These are phyloP conservation scores for Mycena pura DNA, from an alignment of 768 basidiomycete species.

Conservation along the genomic window DNA sequence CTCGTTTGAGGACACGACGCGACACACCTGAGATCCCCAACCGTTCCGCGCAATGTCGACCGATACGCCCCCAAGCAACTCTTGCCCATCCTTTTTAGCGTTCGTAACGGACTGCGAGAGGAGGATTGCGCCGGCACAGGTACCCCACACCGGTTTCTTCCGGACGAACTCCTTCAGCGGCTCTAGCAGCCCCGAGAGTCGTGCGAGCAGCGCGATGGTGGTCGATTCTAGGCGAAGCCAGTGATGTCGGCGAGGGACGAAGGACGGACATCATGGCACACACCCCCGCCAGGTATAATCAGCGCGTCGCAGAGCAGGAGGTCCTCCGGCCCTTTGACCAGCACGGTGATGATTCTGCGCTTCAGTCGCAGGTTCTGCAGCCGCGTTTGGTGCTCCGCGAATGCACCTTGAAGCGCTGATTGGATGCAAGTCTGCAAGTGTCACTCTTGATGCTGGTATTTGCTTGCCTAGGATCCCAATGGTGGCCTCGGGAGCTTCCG, in stretches of 20 bases:
- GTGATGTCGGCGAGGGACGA: background rate
- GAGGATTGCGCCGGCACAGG: conserved; percentile 94
- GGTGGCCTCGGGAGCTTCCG: conserved; percentile 18
- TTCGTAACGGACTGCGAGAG: conserved; percentile 77
- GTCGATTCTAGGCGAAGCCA: conserved; percentile 72
- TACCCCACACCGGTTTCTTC: conserved; percentile 88
- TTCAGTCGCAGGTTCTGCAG: conserved; percentile 63
- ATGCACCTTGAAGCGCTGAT: conserved; percentile 91
- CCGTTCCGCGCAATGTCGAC: conserved; percentile 87
- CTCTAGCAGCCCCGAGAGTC: conserved; percentile 77
- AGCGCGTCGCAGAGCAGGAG: conserved; percentile 80
- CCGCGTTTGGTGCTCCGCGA: conserved; percentile 82
- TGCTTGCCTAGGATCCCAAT: conserved; percentile 62
- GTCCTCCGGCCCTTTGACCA: conserved; percentile 80
- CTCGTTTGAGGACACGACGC: conserved; percentile 20
- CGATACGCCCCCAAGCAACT: conserved; percentile 81
- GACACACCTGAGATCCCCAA: conserved; percentile 92
- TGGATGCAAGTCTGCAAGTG: conserved; percentile 10
- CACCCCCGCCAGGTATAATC: conserved; percentile 93
- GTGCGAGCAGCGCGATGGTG: conserved; percentile 82
- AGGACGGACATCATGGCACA: conserved; percentile 23
- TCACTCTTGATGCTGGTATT: background rate
- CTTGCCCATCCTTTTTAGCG: conserved; percentile 87
- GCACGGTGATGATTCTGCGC: conserved; percentile 52
- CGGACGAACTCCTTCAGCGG: conserved; percentile 78